Evolutionary conservation across 2,329 filamentous ascomycete species (phyloP).

Genomic region (Trichophyton simii): DNA sequence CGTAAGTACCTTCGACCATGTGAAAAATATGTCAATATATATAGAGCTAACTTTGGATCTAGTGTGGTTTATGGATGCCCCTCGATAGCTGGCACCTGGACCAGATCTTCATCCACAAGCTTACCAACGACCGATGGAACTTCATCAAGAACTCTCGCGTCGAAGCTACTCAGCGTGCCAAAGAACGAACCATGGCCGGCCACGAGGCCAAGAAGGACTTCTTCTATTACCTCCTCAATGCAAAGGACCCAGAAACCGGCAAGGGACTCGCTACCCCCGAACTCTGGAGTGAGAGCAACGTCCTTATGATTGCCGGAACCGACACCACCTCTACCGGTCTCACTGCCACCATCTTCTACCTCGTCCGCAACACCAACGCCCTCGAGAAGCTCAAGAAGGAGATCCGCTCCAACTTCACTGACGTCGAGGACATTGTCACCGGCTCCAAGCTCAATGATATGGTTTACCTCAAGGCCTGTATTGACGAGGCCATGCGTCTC

Average conservation of each 20-base stretch:
- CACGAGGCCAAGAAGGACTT: conserved; percentile 35
- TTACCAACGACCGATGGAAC: conserved; percentile 13
- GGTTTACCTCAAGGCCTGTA: conserved; percentile 32
- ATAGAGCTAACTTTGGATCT: conserved; percentile 8
- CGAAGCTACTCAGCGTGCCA: conserved; percentile 32
- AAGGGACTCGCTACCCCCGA: conserved; percentile 34
- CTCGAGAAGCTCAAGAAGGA: conserved; percentile 22
- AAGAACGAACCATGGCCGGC: conserved; percentile 17
- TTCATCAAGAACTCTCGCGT: conserved; percentile 17
- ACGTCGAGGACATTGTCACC: conserved; percentile 26
- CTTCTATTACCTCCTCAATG: conserved; percentile 37
- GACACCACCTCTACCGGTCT: conserved; percentile 33
- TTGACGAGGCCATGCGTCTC: conserved; percentile 29
- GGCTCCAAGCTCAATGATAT: conserved; percentile 24
- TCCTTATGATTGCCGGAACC: conserved; percentile 38
- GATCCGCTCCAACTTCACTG: conserved; percentile 24
- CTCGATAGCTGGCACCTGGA: conserved; percentile 13
- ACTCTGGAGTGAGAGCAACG: conserved; percentile 38
- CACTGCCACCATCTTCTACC: conserved; percentile 30
- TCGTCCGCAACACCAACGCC: conserved; percentile 22
- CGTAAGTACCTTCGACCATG: conserved; percentile 42
- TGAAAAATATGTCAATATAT: conserved; percentile 26
- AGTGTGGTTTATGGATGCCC: conserved; percentile 15
- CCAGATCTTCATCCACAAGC: conserved; percentile 13
- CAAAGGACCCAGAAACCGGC: conserved; percentile 36